Percentiles rank a stretch among this genome's conserved stretches.
Evolutionary conservation across 1,284 basidiomycete genomes (phyloP).

Genomic region (Cryptococcus sp.): DNA sequence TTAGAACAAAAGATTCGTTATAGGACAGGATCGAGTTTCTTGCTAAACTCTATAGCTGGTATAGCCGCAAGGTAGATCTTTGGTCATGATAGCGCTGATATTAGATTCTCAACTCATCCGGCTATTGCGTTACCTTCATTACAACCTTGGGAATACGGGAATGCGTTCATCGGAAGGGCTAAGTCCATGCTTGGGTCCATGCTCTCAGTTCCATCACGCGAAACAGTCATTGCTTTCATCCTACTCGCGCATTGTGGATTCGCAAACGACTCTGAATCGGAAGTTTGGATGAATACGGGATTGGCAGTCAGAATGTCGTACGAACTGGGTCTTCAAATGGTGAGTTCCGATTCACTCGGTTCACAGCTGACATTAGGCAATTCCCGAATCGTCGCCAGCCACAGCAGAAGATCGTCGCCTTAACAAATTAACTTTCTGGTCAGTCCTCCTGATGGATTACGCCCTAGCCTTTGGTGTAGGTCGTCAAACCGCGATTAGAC

Average conservation of each 20-base stretch:
- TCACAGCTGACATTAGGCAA: constrained; percentile 8
- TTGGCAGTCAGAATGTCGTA: constrained; percentile 30
- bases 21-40: constrained; percentile 21
- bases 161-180: constrained; percentile 24
- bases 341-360: constrained; percentile 1
- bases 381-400: constrained; percentile 11
- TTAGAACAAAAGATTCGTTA: constrained; percentile 15
- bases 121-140: constrained; percentile 24
- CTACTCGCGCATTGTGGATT: constrained; percentile 28
- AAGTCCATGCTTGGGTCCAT: constrained; percentile 28
- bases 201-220: constrained; percentile 27
- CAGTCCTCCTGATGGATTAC: constrained; percentile 25
- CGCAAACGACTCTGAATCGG: constrained; percentile 30
- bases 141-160: constrained; percentile 29
- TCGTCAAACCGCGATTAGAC: constrained; percentile 23
- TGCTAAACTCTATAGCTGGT: constrained; percentile 24
- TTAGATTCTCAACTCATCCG: constrained; percentile 28
- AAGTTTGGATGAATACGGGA: constrained; percentile 34
- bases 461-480: constrained; percentile 27
- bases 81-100: background rate
- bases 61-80: constrained; percentile 25
- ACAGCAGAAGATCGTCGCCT: constrained; percentile 18
- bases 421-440: constrained; percentile 30
- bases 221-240: constrained; percentile 24
- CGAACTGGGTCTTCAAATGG: constrained; percentile 27